Evolutionary conservation across 2,329 filamentous ascomycete genomes (phyloP).

Genomic region (Leptodontidium sp.): DNA sequence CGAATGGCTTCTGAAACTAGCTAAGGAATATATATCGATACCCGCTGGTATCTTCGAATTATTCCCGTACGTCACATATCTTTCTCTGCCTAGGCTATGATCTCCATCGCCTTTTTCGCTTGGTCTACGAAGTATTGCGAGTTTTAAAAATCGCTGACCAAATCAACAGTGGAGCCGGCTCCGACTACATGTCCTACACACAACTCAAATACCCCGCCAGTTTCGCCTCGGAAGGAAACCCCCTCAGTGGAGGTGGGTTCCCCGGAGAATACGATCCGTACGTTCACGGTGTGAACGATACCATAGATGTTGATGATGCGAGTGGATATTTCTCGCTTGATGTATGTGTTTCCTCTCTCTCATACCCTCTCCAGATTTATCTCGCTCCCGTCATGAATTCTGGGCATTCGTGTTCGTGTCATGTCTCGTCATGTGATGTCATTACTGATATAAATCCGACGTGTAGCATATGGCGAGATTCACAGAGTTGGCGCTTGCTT

Average conservation of each 20-base stretch:
- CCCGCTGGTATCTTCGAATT: conserved; percentile 18
- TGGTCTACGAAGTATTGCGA: too few relatives aligned
- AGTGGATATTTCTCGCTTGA: conserved; percentile 23
- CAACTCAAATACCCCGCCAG: conserved; percentile 19
- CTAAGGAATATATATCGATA: conserved; percentile 15
- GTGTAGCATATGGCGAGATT: conserved; percentile 24
- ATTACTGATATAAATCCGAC: background rate
- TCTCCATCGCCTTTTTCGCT: too few relatives aligned
- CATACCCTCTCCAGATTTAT: background rate
- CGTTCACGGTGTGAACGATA: conserved; percentile 21
- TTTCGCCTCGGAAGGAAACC: conserved; percentile 21
- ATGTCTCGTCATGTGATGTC: background rate
- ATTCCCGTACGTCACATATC: background rate
- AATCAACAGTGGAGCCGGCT: conserved; percentile 17
- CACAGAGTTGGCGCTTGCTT: conserved; percentile 22
- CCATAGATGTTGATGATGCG: conserved; percentile 20
- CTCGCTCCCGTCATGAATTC: too few relatives aligned
- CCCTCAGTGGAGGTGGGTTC: conserved; percentile 1
- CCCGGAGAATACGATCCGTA: conserved; percentile 20
- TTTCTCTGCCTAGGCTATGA: background rate
- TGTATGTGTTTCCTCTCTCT: conserved; percentile 10
- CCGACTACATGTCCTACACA: conserved; percentile 25
- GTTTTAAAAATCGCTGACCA: too few relatives aligned
- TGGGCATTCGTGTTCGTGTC: background rate
- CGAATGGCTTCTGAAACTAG: conserved; percentile 7